These are phyloP conservation scores for Ustanciosporium gigantosporum DNA, from an alignment of 1,284 basidiomycete species.

Conservation along the genomic window DNA sequence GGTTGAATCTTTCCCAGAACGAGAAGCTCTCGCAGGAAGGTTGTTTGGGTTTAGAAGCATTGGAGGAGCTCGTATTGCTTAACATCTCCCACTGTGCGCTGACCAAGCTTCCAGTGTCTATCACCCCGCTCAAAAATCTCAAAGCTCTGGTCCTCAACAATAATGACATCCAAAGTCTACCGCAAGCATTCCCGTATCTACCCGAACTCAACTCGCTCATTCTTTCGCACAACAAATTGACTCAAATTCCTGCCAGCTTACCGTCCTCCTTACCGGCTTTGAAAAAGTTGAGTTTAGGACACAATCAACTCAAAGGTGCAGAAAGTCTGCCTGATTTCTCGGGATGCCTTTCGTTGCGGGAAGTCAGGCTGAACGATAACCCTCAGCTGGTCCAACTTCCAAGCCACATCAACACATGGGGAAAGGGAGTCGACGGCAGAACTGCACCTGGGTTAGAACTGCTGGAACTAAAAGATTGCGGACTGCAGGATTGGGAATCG, in stretches of 20 bases:
- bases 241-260: slow-evolving; percentile 39
- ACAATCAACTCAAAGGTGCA: slow-evolving; percentile 40
- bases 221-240: slow-evolving; percentile 52
- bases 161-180: slow-evolving; percentile 34
- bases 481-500: slow-evolving; percentile 34
- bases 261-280: slow-evolving; percentile 46
- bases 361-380: slow-evolving; percentile 53
- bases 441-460: slow-evolving; percentile 45
- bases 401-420: slow-evolving; percentile 44
- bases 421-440: slow-evolving; percentile 46
- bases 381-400: slow-evolving; percentile 30
- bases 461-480: slow-evolving; percentile 53
- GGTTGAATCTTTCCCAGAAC: slow-evolving; percentile 28
- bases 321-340: slow-evolving; percentile 52
- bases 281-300: slow-evolving; percentile 52
- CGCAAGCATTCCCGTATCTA: slow-evolving; percentile 41
- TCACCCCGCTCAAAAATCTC: slow-evolving; percentile 34
- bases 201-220: slow-evolving; percentile 59
- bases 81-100: slow-evolving; percentile 46
- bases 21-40: slow-evolving; percentile 13
- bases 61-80: slow-evolving; percentile 38
- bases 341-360: slow-evolving; percentile 42
- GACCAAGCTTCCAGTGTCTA: slow-evolving; percentile 18
- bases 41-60: slow-evolving; percentile 28
- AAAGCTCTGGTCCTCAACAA: slow-evolving; percentile 54